Evolutionary conservation across 176 grass and related monocot species (phyloP).

Genomic region (Paspalum notatum): DNA sequence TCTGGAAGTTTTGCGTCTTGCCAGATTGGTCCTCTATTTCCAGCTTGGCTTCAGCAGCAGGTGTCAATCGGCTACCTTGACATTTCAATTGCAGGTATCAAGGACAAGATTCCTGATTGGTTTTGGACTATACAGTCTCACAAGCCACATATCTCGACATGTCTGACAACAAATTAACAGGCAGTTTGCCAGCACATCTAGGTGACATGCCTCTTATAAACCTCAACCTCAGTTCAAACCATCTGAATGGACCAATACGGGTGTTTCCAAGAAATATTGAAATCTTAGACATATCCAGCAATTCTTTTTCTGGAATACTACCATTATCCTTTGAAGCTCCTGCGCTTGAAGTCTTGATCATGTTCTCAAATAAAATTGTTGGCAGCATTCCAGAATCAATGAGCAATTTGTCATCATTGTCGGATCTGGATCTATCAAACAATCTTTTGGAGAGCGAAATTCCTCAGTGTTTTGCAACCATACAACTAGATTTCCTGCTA

Average conservation of each 20-base stretch:
- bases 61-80: neutral
- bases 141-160: neutral
- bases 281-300: neutral
- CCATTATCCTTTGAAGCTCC: neutral
- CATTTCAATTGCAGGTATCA: neutral
- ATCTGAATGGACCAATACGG: neutral
- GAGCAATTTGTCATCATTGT: neutral
- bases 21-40: neutral
- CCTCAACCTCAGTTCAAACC: neutral
- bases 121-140: neutral
- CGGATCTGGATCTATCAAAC: neutral
- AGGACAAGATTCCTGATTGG: neutral
- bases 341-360: neutral
- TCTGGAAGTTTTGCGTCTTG: neutral
- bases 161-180: neutral
- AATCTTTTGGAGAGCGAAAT: neutral
- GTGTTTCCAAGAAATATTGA: neutral
- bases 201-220: neutral
- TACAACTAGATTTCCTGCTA: neutral
- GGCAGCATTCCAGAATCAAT: neutral
- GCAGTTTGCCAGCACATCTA: neutral
- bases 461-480: neutral
- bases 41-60: neutral
- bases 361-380: neutral
- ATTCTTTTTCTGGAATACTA: neutral